These are phyloP conservation scores for Geosmithia morbida DNA, from an alignment of 2,329 filamentous ascomycete genomes.

Conservation along the genomic window DNA sequence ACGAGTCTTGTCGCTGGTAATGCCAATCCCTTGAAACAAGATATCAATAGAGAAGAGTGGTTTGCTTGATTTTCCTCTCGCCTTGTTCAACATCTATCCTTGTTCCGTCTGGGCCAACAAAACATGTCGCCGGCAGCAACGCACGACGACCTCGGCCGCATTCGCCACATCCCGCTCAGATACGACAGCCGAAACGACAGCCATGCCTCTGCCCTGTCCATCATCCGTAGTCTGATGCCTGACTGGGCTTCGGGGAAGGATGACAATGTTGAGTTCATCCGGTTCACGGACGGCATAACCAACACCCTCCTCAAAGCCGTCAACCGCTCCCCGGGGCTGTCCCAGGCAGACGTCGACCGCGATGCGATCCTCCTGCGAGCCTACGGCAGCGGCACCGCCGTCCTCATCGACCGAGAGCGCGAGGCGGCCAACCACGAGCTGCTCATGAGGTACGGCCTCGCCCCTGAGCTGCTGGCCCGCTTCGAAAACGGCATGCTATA, in stretches of 20 bases:
- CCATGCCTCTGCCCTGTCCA: slow-evolving; percentile 60
- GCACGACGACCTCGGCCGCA: slow-evolving; percentile 23
- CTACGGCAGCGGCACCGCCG: slow-evolving; percentile 86
- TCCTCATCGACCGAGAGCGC: slow-evolving; percentile 91
- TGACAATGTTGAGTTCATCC: slow-evolving; percentile 68
- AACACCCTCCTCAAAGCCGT: slow-evolving; percentile 80
- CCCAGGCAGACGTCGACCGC: slow-evolving; percentile 59
- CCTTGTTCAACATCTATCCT: not conserved
- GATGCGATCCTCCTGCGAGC: slow-evolving; percentile 83
- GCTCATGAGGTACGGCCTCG: slow-evolving; percentile 68
- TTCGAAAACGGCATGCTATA: slow-evolving; percentile 97
- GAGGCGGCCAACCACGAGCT: slow-evolving; percentile 69
- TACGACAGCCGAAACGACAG: slow-evolving; percentile 63
- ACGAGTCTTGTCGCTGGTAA: not conserved
- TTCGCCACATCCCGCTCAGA: slow-evolving; percentile 55
- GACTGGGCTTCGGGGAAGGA: slow-evolving; percentile 59
- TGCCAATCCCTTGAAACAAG: not conserved
- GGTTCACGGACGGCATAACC: slow-evolving; percentile 96
- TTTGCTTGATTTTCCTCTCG: no score
- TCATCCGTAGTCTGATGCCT: slow-evolving; percentile 68
- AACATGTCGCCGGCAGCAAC: slow-evolving; percentile 18
- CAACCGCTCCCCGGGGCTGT: slow-evolving; percentile 51
- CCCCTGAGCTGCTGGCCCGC: slow-evolving; percentile 74
- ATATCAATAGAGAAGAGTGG: not conserved
- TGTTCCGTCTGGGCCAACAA: slow-evolving; percentile 5